These are phyloP conservation scores for Arthrobotrys musiformis DNA, from an alignment of 2,329 filamentous ascomycete species.

Conservation along the genomic window DNA sequence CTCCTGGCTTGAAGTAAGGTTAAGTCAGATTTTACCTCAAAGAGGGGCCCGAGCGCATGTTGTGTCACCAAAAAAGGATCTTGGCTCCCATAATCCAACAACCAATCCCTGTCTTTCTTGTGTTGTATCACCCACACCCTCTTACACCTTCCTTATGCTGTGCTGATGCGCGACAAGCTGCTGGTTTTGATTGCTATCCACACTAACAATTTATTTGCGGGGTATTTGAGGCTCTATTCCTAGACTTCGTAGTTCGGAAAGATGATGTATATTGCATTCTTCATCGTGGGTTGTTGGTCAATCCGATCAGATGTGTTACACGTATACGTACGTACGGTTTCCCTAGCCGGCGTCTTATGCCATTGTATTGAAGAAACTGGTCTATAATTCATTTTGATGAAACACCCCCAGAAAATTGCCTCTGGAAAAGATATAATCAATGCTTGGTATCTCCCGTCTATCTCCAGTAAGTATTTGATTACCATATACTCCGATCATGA, in stretches of 20 bases:
- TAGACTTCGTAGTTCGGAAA: not conserved
- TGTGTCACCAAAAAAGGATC: not conserved
- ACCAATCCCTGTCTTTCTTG: not conserved
- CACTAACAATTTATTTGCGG: not conserved
- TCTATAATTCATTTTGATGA: too few relatives aligned
- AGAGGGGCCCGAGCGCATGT: slow-evolving; percentile 1
- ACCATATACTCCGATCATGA: not conserved
- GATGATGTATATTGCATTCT: not conserved
- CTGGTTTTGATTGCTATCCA: slow-evolving; percentile 4
- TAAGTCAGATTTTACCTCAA: not conserved
- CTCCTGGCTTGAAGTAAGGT: slow-evolving; percentile 7
- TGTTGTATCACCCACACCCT: not conserved
- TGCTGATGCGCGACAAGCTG: not conserved
- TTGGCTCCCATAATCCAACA: slow-evolving; percentile 9
- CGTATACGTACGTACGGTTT: too few relatives aligned
- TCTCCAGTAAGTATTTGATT: too few relatives aligned
- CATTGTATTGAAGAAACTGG: too few relatives aligned
- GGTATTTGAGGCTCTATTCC: not conserved
- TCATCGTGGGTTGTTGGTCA: not conserved
- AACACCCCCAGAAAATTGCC: too few relatives aligned
- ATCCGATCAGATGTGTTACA: too few relatives aligned
- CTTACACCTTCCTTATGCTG: not conserved
- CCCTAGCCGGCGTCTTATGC: too few relatives aligned
- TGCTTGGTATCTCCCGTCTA: too few relatives aligned
- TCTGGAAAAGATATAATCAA: too few relatives aligned